Percentiles rank a stretch among this genome's conserved stretches.
These are phyloP conservation scores for Purpureocillium takamizusanense DNA, from an alignment of 2,329 filamentous ascomycete genomes.

Conservation along the genomic window DNA sequence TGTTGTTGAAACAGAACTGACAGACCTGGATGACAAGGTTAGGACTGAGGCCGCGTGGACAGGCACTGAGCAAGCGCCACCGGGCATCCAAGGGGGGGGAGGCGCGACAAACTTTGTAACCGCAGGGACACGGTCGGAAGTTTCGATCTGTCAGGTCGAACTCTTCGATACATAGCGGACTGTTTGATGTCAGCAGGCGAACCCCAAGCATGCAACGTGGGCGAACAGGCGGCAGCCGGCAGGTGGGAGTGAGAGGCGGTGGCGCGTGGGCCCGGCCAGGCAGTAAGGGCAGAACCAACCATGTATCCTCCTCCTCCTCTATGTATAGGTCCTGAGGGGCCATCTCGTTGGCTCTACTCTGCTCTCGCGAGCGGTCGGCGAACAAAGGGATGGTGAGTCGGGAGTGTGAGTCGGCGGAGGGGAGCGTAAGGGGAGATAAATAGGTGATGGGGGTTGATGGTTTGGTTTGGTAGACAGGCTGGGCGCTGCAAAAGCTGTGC, in stretches of 20 bases:
- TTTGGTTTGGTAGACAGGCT: not conserved
- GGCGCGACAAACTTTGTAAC: slow-evolving; percentile 70
- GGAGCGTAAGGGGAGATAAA: slow-evolving; percentile 12
- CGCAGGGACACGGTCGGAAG: slow-evolving; percentile 93
- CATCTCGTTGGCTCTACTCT: slow-evolving; percentile 34
- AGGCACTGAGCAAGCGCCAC: too few relatives aligned
- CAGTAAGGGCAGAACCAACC: slow-evolving; percentile 34
- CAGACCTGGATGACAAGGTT: slow-evolving; percentile 62
- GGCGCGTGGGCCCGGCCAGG: not conserved
- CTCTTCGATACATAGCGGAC: slow-evolving; percentile 96
- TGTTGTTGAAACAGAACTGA: slow-evolving; percentile 99
- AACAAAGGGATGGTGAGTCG: not conserved
- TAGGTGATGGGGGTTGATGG: slow-evolving; percentile 6
- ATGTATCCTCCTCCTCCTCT: slow-evolving; percentile 62
- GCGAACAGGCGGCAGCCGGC: not conserved
- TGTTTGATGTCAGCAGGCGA: slow-evolving; percentile 26
- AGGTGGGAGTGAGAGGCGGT: not conserved
- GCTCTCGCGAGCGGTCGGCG: not conserved
- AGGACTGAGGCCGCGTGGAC: not conserved
- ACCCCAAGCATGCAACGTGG: not conserved
- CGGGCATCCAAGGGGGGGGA: not conserved
- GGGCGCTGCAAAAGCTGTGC: slow-evolving; percentile 8
- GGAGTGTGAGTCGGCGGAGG: slow-evolving; percentile 7
- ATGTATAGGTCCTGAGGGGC: slow-evolving; percentile 62
- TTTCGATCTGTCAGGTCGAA: slow-evolving; percentile 96